Percentiles rank a stretch among this genome's conserved stretches.
phyloP scores from a whole-genome alignment of 306 rosid species.

The Lathyrus oleraceus region DNA sequence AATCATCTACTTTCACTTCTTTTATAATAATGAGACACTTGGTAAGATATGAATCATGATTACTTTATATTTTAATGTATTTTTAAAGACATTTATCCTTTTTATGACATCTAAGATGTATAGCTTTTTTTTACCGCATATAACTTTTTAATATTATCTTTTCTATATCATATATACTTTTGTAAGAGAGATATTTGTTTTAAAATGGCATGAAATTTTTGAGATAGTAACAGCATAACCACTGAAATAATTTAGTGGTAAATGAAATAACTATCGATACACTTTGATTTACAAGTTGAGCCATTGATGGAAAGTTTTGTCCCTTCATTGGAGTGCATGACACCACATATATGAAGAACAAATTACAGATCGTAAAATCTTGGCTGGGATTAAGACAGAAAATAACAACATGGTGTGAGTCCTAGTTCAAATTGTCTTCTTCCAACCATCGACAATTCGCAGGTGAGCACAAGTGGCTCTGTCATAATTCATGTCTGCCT shows the following conservation, averaged over 20 bases:
- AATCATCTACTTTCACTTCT: no score
- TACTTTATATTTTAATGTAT: no score
- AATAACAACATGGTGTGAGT: background rate
- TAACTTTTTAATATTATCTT: no score
- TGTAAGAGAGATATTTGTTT: no score
- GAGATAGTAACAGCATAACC: background rate
- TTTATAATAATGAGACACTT: no score
- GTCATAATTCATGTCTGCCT: background rate
- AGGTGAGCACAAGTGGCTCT: conserved; percentile 7
- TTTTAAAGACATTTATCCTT: no score
- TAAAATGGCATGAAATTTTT: background rate
- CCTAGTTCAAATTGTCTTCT: background rate
- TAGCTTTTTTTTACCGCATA: no score
- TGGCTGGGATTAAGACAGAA: background rate
- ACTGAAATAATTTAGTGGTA: background rate
- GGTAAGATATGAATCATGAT: no score
- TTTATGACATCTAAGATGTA: no score
- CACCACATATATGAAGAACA: background rate
- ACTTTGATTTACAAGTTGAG: background rate
- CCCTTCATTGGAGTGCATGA: background rate
- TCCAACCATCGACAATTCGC: background rate
- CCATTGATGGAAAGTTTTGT: conserved; percentile 6
- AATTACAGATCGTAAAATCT: background rate
- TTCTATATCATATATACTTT: no score
- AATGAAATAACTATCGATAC: background rate